These are phyloP conservation scores for Ogataea corticis DNA, from an alignment of 805 yeast species.

Conservation along the genomic window DNA sequence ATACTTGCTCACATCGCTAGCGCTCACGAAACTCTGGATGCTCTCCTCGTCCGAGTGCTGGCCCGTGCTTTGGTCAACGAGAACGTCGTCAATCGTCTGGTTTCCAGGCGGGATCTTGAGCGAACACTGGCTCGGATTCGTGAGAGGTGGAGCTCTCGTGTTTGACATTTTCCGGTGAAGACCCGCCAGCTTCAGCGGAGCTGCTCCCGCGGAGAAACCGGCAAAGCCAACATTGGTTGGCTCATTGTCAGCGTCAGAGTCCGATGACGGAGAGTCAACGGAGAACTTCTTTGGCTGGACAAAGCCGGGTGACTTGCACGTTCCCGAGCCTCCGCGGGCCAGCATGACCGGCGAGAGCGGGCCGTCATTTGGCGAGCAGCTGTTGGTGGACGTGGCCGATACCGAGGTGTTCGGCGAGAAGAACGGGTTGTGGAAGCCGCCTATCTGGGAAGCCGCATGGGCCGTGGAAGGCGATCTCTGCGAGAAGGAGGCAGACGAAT, in stretches of 20 bases:
- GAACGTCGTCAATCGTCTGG: constrained; percentile 23
- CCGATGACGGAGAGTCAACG: constrained; percentile 28
- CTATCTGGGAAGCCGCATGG: constrained; percentile 9
- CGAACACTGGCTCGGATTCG: constrained; percentile 14
- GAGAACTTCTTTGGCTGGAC: constrained; percentile 33
- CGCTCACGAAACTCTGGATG: constrained; percentile 31
- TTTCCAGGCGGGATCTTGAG: constrained; percentile 6
- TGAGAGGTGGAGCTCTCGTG: constrained; percentile 17
- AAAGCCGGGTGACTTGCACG: constrained; percentile 9
- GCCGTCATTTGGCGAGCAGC: constrained; percentile 14
- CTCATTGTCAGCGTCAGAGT: constrained; percentile 20
- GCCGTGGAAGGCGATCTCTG: constrained; percentile 23
- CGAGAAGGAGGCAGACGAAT: constrained; percentile 17
- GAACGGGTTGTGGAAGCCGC: constrained; percentile 16
- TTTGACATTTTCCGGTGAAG: constrained; percentile 24
- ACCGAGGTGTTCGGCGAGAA: constrained; percentile 13
- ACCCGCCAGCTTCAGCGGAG: constrained; percentile 24
- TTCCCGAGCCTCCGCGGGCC: constrained; percentile 20
- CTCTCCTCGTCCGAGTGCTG: constrained; percentile 25
- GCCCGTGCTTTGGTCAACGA: constrained; percentile 12
- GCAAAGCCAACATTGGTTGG: neutral
- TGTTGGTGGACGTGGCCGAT: constrained; percentile 6
- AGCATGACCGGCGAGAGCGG: constrained; percentile 16
- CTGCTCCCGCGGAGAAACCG: constrained; percentile 4
- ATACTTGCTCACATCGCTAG: constrained; percentile 32